A percentile compares a stretch with the other conserved stretches of the same genome.
Evolutionary conservation across 192 early-diverging fungal species (phyloP).

Genomic region (Mortierella hygrophila): DNA sequence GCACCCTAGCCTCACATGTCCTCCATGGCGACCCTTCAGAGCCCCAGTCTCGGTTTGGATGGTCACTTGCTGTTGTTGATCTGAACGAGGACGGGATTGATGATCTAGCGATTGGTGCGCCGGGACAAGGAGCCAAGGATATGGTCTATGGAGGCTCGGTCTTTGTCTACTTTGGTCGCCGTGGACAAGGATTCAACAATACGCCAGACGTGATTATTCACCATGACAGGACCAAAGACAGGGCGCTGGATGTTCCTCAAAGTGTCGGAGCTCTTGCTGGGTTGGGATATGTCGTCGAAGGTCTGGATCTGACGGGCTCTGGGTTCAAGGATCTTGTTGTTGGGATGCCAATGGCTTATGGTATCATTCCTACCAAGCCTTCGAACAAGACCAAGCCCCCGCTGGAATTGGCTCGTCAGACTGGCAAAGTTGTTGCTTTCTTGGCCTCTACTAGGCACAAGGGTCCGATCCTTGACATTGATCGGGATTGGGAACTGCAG

Average conservation of each 20-base stretch:
- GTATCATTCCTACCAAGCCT: conserved; percentile 11
- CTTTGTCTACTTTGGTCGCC: conserved; percentile 76
- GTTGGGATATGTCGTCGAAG: conserved; percentile 62
- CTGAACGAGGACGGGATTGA: conserved; percentile 89
- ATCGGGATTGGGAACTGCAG: conserved; percentile 45
- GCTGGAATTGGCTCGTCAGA: conserved; percentile 9
- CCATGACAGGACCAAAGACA: conserved; percentile 20
- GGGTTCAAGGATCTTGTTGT: conserved; percentile 75
- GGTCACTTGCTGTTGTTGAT: conserved; percentile 81
- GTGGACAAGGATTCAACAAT: conserved; percentile 58
- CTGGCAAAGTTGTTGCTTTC: conserved; percentile 36
- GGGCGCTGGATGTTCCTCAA: neutral
- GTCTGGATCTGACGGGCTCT: conserved; percentile 74
- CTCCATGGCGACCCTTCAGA: conserved; percentile 22
- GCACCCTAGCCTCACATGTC: conserved; percentile 50
- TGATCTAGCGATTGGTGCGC: conserved; percentile 83
- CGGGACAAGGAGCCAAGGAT: conserved; percentile 56
- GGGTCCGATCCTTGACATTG: conserved; percentile 27
- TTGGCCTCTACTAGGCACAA: conserved; percentile 19
- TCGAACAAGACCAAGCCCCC: neutral
- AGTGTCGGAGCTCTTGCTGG: conserved; percentile 36
- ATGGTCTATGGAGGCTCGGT: conserved; percentile 65
- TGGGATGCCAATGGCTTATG: conserved; percentile 68
- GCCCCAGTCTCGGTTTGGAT: conserved; percentile 75
- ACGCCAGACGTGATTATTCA: conserved; percentile 65